A percentile compares a stretch with the other conserved stretches of the same genome.
These are phyloP conservation scores for Amanita inopinata DNA, from an alignment of 768 basidiomycete genomes.

Conservation along the genomic window DNA sequence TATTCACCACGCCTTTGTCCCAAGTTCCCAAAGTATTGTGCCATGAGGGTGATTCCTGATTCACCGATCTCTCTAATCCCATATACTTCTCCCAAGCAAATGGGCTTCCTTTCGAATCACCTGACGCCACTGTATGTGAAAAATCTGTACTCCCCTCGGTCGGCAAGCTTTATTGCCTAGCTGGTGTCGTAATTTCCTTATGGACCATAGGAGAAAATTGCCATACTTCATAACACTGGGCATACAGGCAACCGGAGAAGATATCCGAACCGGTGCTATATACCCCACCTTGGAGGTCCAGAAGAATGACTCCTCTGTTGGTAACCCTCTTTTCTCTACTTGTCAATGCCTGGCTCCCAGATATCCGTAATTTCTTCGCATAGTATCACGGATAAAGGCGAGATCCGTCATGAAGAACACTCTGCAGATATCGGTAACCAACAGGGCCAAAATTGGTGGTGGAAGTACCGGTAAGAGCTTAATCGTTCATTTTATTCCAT, in stretches of 20 bases:
- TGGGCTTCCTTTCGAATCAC: not conserved
- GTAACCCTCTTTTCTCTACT: not conserved
- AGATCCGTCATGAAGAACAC: not conserved
- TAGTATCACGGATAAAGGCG: not conserved
- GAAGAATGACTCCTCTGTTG: not conserved
- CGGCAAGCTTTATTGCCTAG: not conserved
- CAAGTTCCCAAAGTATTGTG: no score
- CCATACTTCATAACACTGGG: no score
- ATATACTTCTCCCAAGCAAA: no score
- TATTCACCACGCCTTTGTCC: no score
- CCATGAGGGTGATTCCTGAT: no score
- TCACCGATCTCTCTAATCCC: no score
- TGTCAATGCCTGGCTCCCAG: not conserved
- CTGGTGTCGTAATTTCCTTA: not conserved
- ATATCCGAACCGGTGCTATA: not conserved
- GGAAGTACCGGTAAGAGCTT: constrained; percentile 19
- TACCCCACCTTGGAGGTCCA: not conserved
- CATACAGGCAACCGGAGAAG: no score
- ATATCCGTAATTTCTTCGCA: not conserved
- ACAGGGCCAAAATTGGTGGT: constrained; percentile 16
- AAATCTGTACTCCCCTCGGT: not conserved
- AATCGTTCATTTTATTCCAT: not conserved
- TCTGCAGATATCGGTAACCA: not conserved
- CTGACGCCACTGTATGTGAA: not conserved
- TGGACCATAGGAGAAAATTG: no score